A percentile compares a stretch with the other conserved stretches of the same genome.
Evolutionary conservation across 768 basidiomycete genomes (phyloP).

Genomic region (Xerocomellus dryophilus): DNA sequence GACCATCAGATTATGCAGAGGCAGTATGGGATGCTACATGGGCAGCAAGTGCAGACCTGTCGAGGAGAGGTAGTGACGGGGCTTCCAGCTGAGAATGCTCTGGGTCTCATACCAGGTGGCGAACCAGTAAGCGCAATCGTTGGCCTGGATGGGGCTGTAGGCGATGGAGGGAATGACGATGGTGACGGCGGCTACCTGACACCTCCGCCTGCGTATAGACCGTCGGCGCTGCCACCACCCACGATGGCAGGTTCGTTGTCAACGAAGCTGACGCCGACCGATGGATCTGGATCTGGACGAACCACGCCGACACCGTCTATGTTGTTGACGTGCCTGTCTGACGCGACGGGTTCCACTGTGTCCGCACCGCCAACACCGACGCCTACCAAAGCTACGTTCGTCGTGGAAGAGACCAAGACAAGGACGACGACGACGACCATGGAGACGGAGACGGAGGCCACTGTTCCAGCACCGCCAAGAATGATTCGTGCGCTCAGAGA

Average conservation of each 20-base stretch:
- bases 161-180: neutral
- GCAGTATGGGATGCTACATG: slow-evolving; percentile 11
- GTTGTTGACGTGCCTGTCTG: neutral
- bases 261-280: neutral
- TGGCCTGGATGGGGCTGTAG: neutral
- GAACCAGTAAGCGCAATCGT: neutral
- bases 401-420: slow-evolving; percentile 1
- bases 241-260: neutral
- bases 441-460: neutral
- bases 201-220: slow-evolving; percentile 9
- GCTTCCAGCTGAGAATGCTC: neutral
- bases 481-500: slow-evolving; percentile 11
- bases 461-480: neutral
- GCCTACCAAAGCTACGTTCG: slow-evolving; percentile 10
- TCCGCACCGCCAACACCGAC: slow-evolving; percentile 8
- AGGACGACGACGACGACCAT: neutral
- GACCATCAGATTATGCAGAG: slow-evolving; percentile 17
- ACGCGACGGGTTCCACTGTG: neutral
- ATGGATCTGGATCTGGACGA: neutral
- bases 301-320: neutral
- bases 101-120: slow-evolving; percentile 4
- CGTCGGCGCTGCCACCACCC: neutral
- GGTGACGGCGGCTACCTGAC: neutral
- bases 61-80: neutral
- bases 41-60: neutral